phyloP scores from a whole-genome alignment of 139 green algal genomes.

The Raphidocelis subcapitata region DNA sequence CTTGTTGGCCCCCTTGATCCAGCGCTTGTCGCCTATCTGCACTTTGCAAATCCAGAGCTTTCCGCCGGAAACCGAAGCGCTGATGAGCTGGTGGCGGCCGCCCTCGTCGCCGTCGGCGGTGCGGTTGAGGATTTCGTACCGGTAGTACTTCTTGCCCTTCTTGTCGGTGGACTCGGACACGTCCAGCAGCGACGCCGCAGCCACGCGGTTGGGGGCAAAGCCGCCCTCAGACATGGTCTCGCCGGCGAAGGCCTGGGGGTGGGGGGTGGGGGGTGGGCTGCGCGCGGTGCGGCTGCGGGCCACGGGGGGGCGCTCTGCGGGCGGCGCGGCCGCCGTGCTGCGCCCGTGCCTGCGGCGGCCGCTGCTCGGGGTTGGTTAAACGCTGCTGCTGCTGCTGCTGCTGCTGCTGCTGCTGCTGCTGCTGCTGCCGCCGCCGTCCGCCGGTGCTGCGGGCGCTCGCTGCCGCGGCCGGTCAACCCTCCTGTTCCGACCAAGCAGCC shows the following conservation, averaged over 20 bases:
- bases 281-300: too few relatives aligned
- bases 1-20: slow-evolving; percentile 88
- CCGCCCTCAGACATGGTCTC: slow-evolving; percentile 90
- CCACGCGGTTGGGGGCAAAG: slow-evolving; percentile 82
- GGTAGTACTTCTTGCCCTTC: slow-evolving; percentile 97
- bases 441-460: too few relatives aligned
- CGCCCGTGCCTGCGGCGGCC: too few relatives aligned
- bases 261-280: too few relatives aligned
- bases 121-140: slow-evolving; percentile 79
- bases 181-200: slow-evolving; percentile 80
- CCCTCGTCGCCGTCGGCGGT: slow-evolving; percentile 95
- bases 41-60: slow-evolving; percentile 87
- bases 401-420: too few relatives aligned
- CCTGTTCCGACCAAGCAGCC: too few relatives aligned
- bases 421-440: too few relatives aligned
- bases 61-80: slow-evolving; percentile 78
- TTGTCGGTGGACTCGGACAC: slow-evolving; percentile 68
- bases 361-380: too few relatives aligned
- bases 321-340: too few relatives aligned
- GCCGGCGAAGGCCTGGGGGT: slow-evolving; percentile 31
- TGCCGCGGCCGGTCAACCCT: too few relatives aligned
- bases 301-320: too few relatives aligned
- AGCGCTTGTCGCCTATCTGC: slow-evolving; percentile 91
- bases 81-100: slow-evolving; percentile 93
- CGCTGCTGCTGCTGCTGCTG: too few relatives aligned